Base-by-base conservation (phyloP, 106 monocot species). In the Chionographis japonica region DNA sequence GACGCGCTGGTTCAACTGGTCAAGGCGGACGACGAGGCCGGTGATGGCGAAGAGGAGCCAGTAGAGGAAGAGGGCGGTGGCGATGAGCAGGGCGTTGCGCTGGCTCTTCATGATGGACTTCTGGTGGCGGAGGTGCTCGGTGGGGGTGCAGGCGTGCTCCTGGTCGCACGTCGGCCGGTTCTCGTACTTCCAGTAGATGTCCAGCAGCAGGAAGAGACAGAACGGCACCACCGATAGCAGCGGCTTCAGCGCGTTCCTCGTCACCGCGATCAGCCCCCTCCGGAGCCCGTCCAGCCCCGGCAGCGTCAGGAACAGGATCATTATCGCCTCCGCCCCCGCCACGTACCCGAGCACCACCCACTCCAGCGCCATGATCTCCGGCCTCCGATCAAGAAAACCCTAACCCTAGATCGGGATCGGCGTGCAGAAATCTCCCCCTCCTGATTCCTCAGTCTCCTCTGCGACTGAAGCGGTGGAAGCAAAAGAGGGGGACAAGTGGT, bases 111-210 rank as follows among this genome's bases (percentile, higher is more conserved):
- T 85, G 75, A 83, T 71, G 65, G 92, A 92, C 52, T 86, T 85
- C 85, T 92, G 88, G 73, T 88, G 85, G 40, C 88, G 88, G 60
- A 88, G 85, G 71, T 92, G 78, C 80, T 92, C 92, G n/a, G 83
- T 37, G 4, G 88, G 88, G 14, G 85, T 83, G 85, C 92, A 92
- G 53, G 75, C 74, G 75, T 81, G 83, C 70, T 85, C 83, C 37
- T 78, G 52, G 52, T 74, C 80, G 78, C 92, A 92, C 56, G 67
- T 78, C 15, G 80, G 83, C 3, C 85, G 80, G n/a, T 71, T 88
- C 80, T 92, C 88, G 80, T 92, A 92, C 85, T 92, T 92, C 92
- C 92, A 92, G 75, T 92, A 92, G 58, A 88, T 88, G 73, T 92
- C 92, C 85, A 92, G 73, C 16, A 92, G 62, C 8, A 88, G 82